phyloP scores from a whole-genome alignment of 148 eudicot genomes.

The Nepenthes gracilis region DNA sequence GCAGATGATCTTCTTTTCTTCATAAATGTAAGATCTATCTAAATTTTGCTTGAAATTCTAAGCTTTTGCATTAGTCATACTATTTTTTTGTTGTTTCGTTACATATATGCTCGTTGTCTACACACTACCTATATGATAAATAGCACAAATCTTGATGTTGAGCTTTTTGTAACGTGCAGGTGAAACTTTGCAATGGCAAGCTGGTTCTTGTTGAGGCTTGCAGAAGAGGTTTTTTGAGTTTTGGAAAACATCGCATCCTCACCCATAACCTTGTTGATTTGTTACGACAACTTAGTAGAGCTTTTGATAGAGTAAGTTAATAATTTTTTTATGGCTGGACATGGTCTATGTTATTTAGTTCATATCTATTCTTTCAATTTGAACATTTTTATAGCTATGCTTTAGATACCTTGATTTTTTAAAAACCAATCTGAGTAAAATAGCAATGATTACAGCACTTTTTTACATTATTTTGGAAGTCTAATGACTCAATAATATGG shows the following conservation, averaged over 20 bases:
- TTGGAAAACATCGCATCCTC: slow-evolving; percentile 80
- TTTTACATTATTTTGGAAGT: no score
- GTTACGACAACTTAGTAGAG: slow-evolving; percentile 84
- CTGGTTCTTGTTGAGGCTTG: slow-evolving; percentile 70
- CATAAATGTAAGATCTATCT: slow-evolving; percentile 57
- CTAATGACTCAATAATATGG: no score
- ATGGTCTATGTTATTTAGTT: background rate
- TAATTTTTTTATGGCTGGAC: background rate
- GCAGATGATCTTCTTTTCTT: slow-evolving; percentile 71
- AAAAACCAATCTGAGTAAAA: no score
- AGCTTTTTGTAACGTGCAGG: slow-evolving; percentile 30
- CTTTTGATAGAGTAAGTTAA: slow-evolving; percentile 82
- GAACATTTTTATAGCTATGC: no score
- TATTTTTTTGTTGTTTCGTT: background rate
- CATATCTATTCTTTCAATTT: background rate
- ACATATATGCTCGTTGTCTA: background rate
- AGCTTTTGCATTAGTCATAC: background rate
- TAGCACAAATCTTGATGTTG: slow-evolving; percentile 4
- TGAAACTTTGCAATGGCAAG: slow-evolving; percentile 94
- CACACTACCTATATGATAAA: background rate
- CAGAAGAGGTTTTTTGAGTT: slow-evolving; percentile 65
- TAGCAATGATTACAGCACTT: no score
- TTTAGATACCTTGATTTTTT: no score
- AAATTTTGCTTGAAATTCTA: background rate
- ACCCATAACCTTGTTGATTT: slow-evolving; percentile 93